Conservation (phyloP, 306 rosid species). For the Cajanus cajan region DNA sequence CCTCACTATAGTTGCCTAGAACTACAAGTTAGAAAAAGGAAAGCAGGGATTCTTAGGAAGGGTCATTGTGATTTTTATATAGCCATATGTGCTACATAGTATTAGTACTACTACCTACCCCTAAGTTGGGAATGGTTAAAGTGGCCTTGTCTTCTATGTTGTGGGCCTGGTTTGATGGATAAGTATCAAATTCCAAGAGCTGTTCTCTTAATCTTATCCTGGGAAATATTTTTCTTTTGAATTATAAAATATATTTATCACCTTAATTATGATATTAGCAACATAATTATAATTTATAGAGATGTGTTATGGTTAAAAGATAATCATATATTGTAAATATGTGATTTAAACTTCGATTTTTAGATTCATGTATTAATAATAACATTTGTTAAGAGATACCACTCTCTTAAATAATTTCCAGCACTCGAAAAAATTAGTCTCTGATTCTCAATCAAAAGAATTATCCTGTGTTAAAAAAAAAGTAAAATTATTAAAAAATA, state of each 20-base stretch:
- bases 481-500: no score
- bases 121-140: background rate
- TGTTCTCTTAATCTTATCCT: conserved; percentile 30
- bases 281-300: background rate
- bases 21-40: background rate
- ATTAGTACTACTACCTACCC: conserved; percentile 8
- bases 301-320: background rate
- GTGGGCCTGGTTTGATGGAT: conserved; percentile 45
- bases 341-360: background rate
- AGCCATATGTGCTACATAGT: background rate
- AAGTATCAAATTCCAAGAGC: conserved; percentile 41
- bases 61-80: conserved; percentile 11
- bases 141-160: conserved; percentile 12
- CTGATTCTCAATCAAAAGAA: no score
- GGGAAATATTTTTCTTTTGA: background rate
- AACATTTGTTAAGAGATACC: no score
- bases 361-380: background rate
- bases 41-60: background rate
- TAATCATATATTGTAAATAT: background rate
- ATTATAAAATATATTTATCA: background rate
- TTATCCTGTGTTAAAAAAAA: no score
- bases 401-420: no score
- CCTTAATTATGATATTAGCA: background rate
- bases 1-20: background rate
- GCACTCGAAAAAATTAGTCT: no score